Evolutionary conservation across 768 basidiomycete genomes (phyloP).

Genomic region (Hericium coralloides): DNA sequence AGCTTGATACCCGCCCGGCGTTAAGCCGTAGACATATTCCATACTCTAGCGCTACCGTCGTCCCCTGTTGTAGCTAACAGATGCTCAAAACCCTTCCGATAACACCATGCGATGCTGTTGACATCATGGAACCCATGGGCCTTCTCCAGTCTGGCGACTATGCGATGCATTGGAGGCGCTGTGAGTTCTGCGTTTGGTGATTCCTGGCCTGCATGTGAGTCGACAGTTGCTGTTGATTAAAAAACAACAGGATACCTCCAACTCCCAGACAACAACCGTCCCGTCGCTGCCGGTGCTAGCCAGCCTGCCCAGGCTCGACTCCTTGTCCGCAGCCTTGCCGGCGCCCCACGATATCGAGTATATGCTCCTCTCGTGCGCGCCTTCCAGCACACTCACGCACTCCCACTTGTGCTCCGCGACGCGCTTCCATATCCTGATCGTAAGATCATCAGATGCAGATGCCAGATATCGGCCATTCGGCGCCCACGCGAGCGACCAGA

Average conservation of each 20-base stretch:
- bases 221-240: background rate
- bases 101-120: constrained; percentile 82
- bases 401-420: constrained; percentile 54
- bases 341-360: constrained; percentile 74
- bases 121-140: constrained; percentile 83
- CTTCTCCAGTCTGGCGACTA: constrained; percentile 48
- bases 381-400: constrained; percentile 46
- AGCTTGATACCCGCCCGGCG: too few species aligned
- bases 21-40: too few species aligned
- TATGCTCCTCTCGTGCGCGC: constrained; percentile 59
- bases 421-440: constrained; percentile 80
- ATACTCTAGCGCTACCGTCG: constrained; percentile 76
- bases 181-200: background rate
- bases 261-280: constrained; percentile 69
- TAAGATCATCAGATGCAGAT: constrained; percentile 78
- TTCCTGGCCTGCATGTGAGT: background rate
- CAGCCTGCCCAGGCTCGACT: constrained; percentile 60
- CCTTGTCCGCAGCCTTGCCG: constrained; percentile 18
- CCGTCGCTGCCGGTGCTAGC: constrained; percentile 87
- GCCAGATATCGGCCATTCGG: constrained; percentile 77
- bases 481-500: constrained; percentile 83
- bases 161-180: constrained; percentile 17
- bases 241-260: constrained; percentile 36
- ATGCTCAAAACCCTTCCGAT: constrained; percentile 50
- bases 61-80: constrained; percentile 80